Evolutionary conservation across 768 basidiomycete species (phyloP), one percentile per base, ranked within the genome.

Genomic region (Pisolithus orientalis): DNA sequence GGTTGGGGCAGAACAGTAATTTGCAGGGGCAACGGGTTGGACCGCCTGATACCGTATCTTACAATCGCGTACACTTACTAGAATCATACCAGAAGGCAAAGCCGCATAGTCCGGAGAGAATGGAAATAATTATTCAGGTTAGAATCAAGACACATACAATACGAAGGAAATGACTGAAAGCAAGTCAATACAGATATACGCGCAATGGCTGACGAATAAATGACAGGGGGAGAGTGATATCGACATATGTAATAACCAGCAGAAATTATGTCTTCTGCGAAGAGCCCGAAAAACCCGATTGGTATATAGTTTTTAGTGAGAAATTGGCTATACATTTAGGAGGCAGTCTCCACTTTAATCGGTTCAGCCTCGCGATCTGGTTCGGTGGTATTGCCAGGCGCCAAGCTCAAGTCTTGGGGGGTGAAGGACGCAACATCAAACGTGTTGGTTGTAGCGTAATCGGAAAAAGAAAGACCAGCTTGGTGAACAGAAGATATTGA

Each of bases 371-470:
- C 82, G 50, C 77, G 74, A 32, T 86, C 86, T 50, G 82, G 66
- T 56, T 87, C 85, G 63, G 78, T 80, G 39, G 66, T 55, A 50
- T 79, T 74, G 49, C 80, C 76, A 58, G 73, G 45, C 61, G 75
- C 27, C 61, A 90, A 75, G 52, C 77, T 78, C 57, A 90, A 63
- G 56, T 88, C 87, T 59, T 84, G 84, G 37, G 81, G 71, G 45
- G 79, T 70, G 66, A 87, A 87, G n/a, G 73, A 75, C 32, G 78
- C 62, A 45, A 89, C 87, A 65, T 90, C 88, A 59, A 89, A 90
- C 16, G 80, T 66, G 54, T 77, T 79, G 49, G 78, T 77, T 13
- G 83, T 69, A 46, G 77, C 77, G 37, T 83, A 91, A 67, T 91
- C 88, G 51, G 80, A 71, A 66, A 88, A 91, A 34, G 82, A 77